Conservation (phyloP, 352 stramenopile genomes). For the Phytophthora tentaculata region DNA sequence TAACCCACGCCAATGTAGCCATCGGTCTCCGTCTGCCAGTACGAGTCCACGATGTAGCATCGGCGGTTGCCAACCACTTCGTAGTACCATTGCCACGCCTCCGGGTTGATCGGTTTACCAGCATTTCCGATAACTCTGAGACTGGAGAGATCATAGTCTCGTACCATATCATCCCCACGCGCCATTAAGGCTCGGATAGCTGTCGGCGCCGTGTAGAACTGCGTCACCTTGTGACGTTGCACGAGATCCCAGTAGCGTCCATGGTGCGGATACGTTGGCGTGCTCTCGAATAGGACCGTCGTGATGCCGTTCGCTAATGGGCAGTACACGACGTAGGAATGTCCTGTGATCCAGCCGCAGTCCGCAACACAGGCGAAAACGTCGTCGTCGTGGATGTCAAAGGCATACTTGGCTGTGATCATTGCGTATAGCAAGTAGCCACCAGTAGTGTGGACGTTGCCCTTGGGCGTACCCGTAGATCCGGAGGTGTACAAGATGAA, state of each 20-base stretch:
- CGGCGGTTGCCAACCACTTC: neutral
- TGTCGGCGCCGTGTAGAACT: neutral
- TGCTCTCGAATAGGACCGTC: conserved; percentile 1
- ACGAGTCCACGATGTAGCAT: conserved; percentile 88
- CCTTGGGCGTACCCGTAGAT: conserved; percentile 22
- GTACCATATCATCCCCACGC: neutral
- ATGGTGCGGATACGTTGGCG: neutral
- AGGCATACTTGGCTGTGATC: conserved; percentile 1
- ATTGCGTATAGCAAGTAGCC: neutral
- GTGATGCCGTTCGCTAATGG: conserved; percentile 1
- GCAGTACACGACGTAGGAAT: neutral
- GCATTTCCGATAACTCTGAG: neutral
- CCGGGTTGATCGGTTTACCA: conserved; percentile 91
- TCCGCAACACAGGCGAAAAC: neutral
- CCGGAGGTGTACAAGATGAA: conserved; percentile 33
- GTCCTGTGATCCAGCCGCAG: neutral
- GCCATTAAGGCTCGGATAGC: neutral
- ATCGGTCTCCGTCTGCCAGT: conserved; percentile 98
- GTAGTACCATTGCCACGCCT: conserved; percentile 1
- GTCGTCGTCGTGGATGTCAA: neutral
- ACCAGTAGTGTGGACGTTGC: neutral
- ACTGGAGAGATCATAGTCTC: neutral
- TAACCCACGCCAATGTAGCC: conserved; percentile 96
- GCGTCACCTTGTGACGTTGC: neutral
- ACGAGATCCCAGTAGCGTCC: neutral